phyloP scores from a whole-genome alignment of 2,329 filamentous ascomycete genomes.

The Daldinia sp. region DNA sequence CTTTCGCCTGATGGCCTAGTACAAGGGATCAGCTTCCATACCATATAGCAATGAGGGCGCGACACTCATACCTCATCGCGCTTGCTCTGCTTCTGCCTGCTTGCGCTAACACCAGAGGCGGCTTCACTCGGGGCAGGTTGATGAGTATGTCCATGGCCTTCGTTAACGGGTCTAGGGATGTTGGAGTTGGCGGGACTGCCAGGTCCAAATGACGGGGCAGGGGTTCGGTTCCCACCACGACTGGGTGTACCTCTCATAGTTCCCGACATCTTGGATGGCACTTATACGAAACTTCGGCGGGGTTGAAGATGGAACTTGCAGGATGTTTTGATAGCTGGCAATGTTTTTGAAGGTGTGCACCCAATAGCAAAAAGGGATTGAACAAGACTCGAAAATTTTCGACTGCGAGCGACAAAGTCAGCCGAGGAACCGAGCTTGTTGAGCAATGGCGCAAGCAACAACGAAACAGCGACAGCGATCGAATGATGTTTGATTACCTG shows the following conservation, averaged over 20 bases:
- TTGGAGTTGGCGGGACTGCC: slow-evolving; percentile 72
- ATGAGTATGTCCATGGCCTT: slow-evolving; percentile 57
- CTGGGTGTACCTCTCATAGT: slow-evolving; percentile 79
- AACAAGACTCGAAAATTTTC: slow-evolving; percentile 14
- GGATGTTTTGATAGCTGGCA: slow-evolving; percentile 9
- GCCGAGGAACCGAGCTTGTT: slow-evolving; percentile 14
- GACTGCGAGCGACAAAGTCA: slow-evolving; percentile 26
- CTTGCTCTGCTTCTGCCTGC: slow-evolving; percentile 95
- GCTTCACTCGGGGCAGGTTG: slow-evolving; percentile 67
- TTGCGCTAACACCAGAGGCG: slow-evolving; percentile 83
- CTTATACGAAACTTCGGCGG: slow-evolving; percentile 54
- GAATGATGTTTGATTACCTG: slow-evolving; percentile 38
- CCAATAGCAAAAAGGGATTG: slow-evolving; percentile 17
- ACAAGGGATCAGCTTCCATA: slow-evolving; percentile 52
- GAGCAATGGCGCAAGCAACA: slow-evolving; percentile 25
- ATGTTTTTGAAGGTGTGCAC: slow-evolving; percentile 24
- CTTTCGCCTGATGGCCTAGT: slow-evolving; percentile 93
- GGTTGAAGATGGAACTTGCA: slow-evolving; percentile 30
- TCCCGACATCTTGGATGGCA: slow-evolving; percentile 70
- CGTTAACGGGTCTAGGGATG: slow-evolving; percentile 80
- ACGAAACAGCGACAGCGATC: slow-evolving; percentile 25
- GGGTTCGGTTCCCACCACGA: slow-evolving; percentile 69
- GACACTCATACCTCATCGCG: slow-evolving; percentile 87
- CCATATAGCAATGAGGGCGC: slow-evolving; percentile 22
- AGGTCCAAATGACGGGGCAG: slow-evolving; percentile 61